Base-by-base conservation (phyloP, 176 grass and related monocot species). In the Carex myosuroides region DNA sequence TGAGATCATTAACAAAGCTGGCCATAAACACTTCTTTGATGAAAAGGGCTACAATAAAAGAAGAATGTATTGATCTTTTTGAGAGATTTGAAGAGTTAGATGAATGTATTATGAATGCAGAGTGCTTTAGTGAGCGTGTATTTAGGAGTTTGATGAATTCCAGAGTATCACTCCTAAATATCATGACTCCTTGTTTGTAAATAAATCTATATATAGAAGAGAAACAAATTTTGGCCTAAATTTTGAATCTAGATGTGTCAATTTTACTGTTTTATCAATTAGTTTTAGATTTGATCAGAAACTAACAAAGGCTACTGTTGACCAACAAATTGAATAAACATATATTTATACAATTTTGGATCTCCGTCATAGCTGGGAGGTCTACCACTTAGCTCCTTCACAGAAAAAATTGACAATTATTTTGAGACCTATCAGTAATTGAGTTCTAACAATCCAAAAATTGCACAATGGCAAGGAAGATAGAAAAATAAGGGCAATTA, bases 141-240 rank as follows among this genome's bases (percentile, higher is more conserved):
- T 77, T 55, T 55, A 77, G 73, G 50, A 32, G 73, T 5, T 32
- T 77, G 73, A 55, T 56, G 17, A 56, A 17, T 55, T 56, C 24
- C 50, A 77, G 50, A 77, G 50, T 77, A 5, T 56, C 24, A 56
- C 22, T 77, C 73, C 73, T 77, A 56, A 77, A 77, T 55, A 77
- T 77, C 73, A 77, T 5, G 3, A 77, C 73, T 77, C 73, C 73
- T 55, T 76, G 20, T 32, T 77, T 77, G 73, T 77, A 77, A 56
- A 77, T 67, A 50, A 52, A 50, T 68, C 21, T 83, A 13, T 67
- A 22, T 54, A 66, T 83, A 65, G 2, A 68, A 61, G 14, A 24
- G 61, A 82, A 52, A 30, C 24, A 33, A 20, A 59, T 79, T 79
- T 80, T 78, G 3, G 3, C 5, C n/a, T 78, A 56, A 55, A 24